phyloP scores from a whole-genome alignment of 2,329 filamentous ascomycete species.

The Septoria petroselini region DNA sequence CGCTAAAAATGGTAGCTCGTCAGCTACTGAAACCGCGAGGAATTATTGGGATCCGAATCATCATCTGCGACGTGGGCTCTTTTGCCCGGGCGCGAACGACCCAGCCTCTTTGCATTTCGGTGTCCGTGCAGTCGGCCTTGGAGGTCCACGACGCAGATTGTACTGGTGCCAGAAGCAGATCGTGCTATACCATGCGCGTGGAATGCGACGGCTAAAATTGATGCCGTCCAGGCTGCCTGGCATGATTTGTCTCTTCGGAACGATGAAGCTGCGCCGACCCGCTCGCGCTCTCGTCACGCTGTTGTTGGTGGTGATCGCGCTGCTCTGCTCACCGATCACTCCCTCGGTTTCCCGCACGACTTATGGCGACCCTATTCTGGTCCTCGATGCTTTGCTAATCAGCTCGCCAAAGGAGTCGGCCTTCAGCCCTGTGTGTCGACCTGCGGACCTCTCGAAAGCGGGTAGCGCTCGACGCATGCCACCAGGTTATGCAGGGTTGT shows the following conservation, averaged over 20 bases:
- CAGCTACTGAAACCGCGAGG: background rate
- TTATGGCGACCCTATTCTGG: slow-evolving; percentile 5
- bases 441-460: background rate
- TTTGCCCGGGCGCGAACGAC: background rate
- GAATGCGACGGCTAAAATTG: slow-evolving; percentile 10
- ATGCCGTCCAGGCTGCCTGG: background rate
- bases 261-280: background rate
- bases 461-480: slow-evolving; percentile 4
- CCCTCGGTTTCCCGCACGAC: slow-evolving; percentile 1
- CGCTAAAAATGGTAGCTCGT: background rate
- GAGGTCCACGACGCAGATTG: too few species aligned
- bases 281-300: background rate
- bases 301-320: background rate
- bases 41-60: too few species aligned
- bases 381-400: slow-evolving; percentile 1
- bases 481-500: slow-evolving; percentile 8
- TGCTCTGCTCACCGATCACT: background rate
- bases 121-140: background rate
- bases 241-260: background rate
- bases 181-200: slow-evolving; percentile 7
- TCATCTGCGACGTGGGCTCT: background rate
- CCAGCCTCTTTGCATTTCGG: background rate
- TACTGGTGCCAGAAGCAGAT: background rate
- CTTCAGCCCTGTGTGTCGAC: slow-evolving; percentile 9
- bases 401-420: background rate